These are phyloP conservation scores for Pleurotus tuber-regium DNA, from an alignment of 768 basidiomycete species.

Conservation along the genomic window DNA sequence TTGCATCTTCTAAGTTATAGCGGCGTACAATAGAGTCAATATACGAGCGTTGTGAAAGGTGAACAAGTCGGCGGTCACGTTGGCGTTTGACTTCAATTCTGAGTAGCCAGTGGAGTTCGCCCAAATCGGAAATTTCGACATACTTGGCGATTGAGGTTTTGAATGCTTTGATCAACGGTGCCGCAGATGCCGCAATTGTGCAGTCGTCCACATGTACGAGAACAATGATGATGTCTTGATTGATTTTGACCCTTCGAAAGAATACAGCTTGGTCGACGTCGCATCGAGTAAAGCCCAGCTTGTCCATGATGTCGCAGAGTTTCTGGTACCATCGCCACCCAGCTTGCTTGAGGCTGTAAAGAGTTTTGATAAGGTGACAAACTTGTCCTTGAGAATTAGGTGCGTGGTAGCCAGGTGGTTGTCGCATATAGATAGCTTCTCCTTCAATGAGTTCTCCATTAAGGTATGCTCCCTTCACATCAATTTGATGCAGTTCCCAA, in stretches of 20 bases:
- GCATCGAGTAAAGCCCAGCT: slow-evolving; percentile 17
- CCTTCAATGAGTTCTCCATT: slow-evolving; percentile 24
- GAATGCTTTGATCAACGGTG: slow-evolving; percentile 16
- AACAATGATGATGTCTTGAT: slow-evolving; percentile 22
- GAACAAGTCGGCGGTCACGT: slow-evolving; percentile 16
- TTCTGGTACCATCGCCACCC: slow-evolving; percentile 23
- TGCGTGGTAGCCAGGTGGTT: slow-evolving; percentile 28
- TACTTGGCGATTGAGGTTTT: slow-evolving; percentile 15
- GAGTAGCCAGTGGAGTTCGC: slow-evolving; percentile 26
- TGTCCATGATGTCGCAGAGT: slow-evolving; percentile 6
- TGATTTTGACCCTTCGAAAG: slow-evolving; percentile 12
- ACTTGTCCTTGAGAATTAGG: slow-evolving; percentile 11
- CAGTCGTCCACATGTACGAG: slow-evolving; percentile 31
- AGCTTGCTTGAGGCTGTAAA: slow-evolving; percentile 29
- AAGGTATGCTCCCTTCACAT: slow-evolving; percentile 23
- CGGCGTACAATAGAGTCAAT: slow-evolving; percentile 25
- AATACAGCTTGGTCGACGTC: slow-evolving; percentile 26
- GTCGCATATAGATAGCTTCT: slow-evolving; percentile 32
- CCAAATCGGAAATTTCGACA: slow-evolving; percentile 26
- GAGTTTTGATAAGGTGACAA: slow-evolving; percentile 20
- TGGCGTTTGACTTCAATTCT: slow-evolving; percentile 22
- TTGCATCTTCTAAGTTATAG: slow-evolving; percentile 23
- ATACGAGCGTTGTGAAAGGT: slow-evolving; percentile 28
- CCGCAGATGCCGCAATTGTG: slow-evolving; percentile 19
- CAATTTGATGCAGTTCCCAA: slow-evolving; percentile 21